Evolutionary conservation across 2,329 filamentous ascomycete genomes (phyloP), one percentile per base, ranked within the genome.

Genomic region (Pseudogymnoascus sp.): DNA sequence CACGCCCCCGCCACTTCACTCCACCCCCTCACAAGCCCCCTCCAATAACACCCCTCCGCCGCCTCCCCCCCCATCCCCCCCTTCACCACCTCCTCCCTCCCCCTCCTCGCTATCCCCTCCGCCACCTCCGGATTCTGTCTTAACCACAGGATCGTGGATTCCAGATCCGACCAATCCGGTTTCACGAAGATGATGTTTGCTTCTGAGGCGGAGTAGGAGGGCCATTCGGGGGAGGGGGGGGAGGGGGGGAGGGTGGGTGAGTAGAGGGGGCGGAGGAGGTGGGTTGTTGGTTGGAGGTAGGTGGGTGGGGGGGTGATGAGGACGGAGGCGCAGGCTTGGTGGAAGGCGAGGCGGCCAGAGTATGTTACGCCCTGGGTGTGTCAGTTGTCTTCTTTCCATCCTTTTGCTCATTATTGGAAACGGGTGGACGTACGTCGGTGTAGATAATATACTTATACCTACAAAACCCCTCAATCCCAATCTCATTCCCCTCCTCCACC

Each of bases 31-130:
- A 84, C 70, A 66, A 81, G 63, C 0, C 76, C 78, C 43, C 81
- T 75, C 81, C 81, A 84, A 73, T 83, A 84, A 67, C 81, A 84
- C 64, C 70, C 73, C 71, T 83, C 81, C 0, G 81, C 80, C n/a
- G 80, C 80, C 13, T 77, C 76, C 65, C 78, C 80, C 54, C 81
- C 72, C 68, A 81, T 80, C 0, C 80, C 81, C 0, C 73, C 75
- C 11, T 72, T 76, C 1, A 75, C 74, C 68, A 79, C 80, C 60
- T 77, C 62, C 13, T 73, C 75, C 62, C 80, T 76, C 73, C 83
- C 81, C 36, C 80, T 72, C 54, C 71, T 66, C 14, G 81, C 81
- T 60, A 84, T 82, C 0, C 77, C 78, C 67, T 76, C 75, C 1
- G 80, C 80, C 3, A 79, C 70, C 1, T 71, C 68, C 0, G 78